Evolutionary conservation across 192 early-diverging fungal species (phyloP).

Genomic region (Backusella australiensis): DNA sequence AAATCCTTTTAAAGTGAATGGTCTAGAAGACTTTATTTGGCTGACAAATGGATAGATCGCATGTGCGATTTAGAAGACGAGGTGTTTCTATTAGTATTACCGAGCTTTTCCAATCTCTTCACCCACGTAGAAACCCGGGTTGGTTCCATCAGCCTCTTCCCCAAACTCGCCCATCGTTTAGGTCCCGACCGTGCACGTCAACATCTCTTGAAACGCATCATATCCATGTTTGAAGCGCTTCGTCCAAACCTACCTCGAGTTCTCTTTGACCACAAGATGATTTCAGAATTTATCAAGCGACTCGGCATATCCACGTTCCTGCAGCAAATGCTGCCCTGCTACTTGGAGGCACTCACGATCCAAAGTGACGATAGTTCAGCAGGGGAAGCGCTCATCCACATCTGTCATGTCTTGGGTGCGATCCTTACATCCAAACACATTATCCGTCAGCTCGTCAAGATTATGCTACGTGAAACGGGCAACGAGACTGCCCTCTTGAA

Average conservation of each 20-base stretch:
- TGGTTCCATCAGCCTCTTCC: conserved; percentile 46
- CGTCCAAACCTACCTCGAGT: conserved; percentile 43
- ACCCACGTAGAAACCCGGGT: conserved; percentile 42
- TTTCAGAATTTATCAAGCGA: conserved; percentile 45
- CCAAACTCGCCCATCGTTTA: conserved; percentile 50
- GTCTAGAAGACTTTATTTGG: conserved; percentile 39
- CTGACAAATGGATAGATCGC: conserved; percentile 46
- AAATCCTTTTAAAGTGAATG: background rate
- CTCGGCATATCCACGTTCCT: conserved; percentile 53
- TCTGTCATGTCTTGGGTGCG: conserved; percentile 53
- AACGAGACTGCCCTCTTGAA: background rate
- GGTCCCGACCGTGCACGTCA: conserved; percentile 46
- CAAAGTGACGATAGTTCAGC: conserved; percentile 38
- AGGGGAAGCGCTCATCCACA: conserved; percentile 46
- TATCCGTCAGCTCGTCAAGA: conserved; percentile 51
- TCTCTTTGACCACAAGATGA: conserved; percentile 37
- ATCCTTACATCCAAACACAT: conserved; percentile 57
- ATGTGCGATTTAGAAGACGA: conserved; percentile 44
- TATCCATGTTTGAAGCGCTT: conserved; percentile 56
- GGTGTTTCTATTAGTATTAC: conserved; percentile 52
- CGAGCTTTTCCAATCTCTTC: conserved; percentile 52
- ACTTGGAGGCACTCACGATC: conserved; percentile 50
- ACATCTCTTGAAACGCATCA: conserved; percentile 54
- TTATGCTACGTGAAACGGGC: conserved; percentile 43
- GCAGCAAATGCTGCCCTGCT: conserved; percentile 55